phyloP scores from a whole-genome alignment of 1,139 yeast genomes.

The Sugiyamaella pinicola region DNA sequence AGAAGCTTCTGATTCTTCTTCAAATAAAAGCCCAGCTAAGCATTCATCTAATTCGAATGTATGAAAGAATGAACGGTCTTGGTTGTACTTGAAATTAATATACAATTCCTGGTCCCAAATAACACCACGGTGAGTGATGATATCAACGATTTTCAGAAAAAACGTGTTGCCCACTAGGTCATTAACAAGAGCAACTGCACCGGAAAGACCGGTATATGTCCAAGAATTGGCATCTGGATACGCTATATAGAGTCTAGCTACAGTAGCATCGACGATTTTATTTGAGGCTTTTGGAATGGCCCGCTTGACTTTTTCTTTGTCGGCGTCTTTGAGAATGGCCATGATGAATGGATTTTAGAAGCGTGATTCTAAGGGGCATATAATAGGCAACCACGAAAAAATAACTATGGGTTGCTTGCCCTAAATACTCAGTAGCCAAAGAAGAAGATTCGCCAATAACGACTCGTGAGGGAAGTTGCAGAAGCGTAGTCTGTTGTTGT shows the following conservation, averaged over 20 bases:
- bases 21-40: slow-evolving; percentile 83
- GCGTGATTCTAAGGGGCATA: no score
- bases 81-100: slow-evolving; percentile 83
- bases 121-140: slow-evolving; percentile 78
- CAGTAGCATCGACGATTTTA: slow-evolving; percentile 86
- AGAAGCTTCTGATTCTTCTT: slow-evolving; percentile 84
- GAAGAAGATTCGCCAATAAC: no score
- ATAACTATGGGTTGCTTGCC: no score
- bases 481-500: no score
- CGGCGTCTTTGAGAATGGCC: slow-evolving; percentile 58
- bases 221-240: slow-evolving; percentile 81
- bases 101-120: slow-evolving; percentile 96
- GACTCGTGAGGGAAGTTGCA: no score
- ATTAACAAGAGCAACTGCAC: slow-evolving; percentile 85
- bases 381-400: no score
- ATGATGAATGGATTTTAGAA: neutral
- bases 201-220: slow-evolving; percentile 86
- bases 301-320: slow-evolving; percentile 85
- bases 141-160: slow-evolving; percentile 84
- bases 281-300: slow-evolving; percentile 86
- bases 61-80: slow-evolving; percentile 93
- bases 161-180: slow-evolving; percentile 94
- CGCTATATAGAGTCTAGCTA: slow-evolving; percentile 86
- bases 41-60: slow-evolving; percentile 93
- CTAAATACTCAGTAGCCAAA: no score